A percentile compares a stretch with the other conserved stretches of the same genome.
These are phyloP conservation scores for Celoporthe dispersa DNA, from an alignment of 2,329 filamentous ascomycete genomes.

Conservation along the genomic window DNA sequence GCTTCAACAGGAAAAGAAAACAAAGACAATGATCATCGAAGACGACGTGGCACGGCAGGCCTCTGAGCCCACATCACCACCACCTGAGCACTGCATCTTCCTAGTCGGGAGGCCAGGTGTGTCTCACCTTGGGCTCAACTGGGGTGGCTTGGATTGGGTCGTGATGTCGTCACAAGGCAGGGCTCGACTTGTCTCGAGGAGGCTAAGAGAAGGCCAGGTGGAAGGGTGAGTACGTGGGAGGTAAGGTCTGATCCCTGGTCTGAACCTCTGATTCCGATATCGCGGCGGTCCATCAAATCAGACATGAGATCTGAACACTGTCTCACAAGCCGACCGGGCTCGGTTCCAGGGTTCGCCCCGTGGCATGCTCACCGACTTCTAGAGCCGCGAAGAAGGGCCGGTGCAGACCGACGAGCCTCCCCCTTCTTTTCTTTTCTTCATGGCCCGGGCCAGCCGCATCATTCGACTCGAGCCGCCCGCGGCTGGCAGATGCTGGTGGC, in stretches of 20 bases:
- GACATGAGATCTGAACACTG: neutral
- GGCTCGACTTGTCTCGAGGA: neutral
- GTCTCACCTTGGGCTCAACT: conserved; percentile 3
- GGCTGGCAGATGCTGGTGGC: neutral
- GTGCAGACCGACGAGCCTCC: neutral
- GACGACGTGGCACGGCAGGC: conserved; percentile 3
- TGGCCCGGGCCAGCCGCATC: neutral
- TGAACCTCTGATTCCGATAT: conserved; percentile 6
- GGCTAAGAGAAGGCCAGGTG: neutral
- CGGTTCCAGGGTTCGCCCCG: conserved; percentile 3
- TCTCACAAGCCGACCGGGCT: neutral
- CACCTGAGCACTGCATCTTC: neutral
- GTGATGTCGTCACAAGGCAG: neutral
- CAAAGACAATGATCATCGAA: neutral
- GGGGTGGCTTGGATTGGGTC: neutral
- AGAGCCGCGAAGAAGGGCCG: conserved; percentile 3
- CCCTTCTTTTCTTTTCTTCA: neutral
- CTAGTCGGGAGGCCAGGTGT: neutral
- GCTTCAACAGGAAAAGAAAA: neutral
- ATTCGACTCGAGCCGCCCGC: neutral
- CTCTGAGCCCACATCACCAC: neutral
- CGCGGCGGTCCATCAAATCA: neutral
- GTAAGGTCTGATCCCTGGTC: neutral
- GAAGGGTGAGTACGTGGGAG: neutral
- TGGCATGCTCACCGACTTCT: neutral